Evolutionary conservation across 805 yeast species (phyloP), one percentile per base, ranked within the genome.

Genomic region (Saturnispora silvae): DNA sequence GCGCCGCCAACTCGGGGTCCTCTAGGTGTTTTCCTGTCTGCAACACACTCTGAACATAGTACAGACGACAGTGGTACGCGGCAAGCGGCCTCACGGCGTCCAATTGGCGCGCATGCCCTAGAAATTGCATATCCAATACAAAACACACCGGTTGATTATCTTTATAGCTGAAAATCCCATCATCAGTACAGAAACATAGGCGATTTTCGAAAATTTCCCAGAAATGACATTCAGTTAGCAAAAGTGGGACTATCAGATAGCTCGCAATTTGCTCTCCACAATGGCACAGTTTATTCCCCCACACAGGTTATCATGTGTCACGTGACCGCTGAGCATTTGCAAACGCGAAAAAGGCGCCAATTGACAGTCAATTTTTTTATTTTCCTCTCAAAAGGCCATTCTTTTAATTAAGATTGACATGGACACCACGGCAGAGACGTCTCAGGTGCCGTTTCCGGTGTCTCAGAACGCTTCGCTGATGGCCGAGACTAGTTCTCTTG

Each of bases 11-110:
- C 11, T 68, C 79, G 6, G 64, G 59, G 41, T 72, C 70, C 2
- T 61, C 47, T 17, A 70, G 60, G 50, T 86, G 95, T 16, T 77
- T 60, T 38, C 74, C 70, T 30, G 68, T 57, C 26, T 65, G 65
- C 16, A 89, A 60, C 3, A 89, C 76, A 48, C 72, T 64, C 54
- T 87, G 89, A 3, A 82, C 77, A 0, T 86, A 82, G 51, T 80
- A 78, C 34, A 80, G 53, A 54, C 65, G 67, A 57, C 92, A 81
- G 56, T 71, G 81, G 56, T 83, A 84, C 4, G 89, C 64, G 20
- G 84, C 69, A 9, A 78, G 59, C 0, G 94, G 86, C 43, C 82
- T 79, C 8, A 65, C 67, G 1, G 48, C 41, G 15, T 59, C 64
- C 28, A 83, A 49, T 46, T 85, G 95, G 8, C 53, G 56, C 16